Base-by-base conservation (phyloP, 192 early-diverging fungal genomes). In the Rhizophagus clarus region DNA sequence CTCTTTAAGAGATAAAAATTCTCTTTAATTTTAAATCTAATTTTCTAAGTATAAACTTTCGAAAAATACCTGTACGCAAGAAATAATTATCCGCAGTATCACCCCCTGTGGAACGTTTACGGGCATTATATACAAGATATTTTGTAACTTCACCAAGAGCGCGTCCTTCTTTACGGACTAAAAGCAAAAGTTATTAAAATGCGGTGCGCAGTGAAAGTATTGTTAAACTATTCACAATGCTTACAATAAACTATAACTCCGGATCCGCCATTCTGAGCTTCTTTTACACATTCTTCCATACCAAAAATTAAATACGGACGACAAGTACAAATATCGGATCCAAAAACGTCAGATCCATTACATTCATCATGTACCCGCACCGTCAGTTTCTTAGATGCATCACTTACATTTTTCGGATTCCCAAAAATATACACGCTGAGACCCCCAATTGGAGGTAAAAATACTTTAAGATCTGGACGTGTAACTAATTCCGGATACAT, bases 401-500 rank as follows among this genome's bases (percentile, higher is more conserved):
- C 94, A 47, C 93, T 88, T 12, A 98, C 87, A 74, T 91, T 86
- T 12, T 87, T 91, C 32, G 95, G 95, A 80, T 94, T 88, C 62
- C 97, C 95, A 88, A 98, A 96, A 61, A 98, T 98, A 83, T 98
- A 98, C 8, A 96, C 94, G 42, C 94, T 95, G 49, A 96, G 84
- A 17, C 95, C 95, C 51, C 97, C 97, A 74, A 98, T 98, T 28
- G 97, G 97, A 3, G 97, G 97, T 68, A 98, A 80, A 81, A 95
- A 98, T 31, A 98, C 92, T 84, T 98, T 96, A 40, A 98, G 89
- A 80, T 98, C 97, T 0, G 94, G 94, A 34, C 97, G 89, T 31
- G 95, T 96, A 80, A 98, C 93, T 66, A 98, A 90, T 79, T 98
- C 97, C 0, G 97, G 97, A 80, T 97, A 98, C 95, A 96, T 96